Percentiles rank a stretch among this genome's conserved stretches.
Evolutionary conservation across 768 basidiomycete genomes (phyloP).

Genomic region (Scleroderma bovista): DNA sequence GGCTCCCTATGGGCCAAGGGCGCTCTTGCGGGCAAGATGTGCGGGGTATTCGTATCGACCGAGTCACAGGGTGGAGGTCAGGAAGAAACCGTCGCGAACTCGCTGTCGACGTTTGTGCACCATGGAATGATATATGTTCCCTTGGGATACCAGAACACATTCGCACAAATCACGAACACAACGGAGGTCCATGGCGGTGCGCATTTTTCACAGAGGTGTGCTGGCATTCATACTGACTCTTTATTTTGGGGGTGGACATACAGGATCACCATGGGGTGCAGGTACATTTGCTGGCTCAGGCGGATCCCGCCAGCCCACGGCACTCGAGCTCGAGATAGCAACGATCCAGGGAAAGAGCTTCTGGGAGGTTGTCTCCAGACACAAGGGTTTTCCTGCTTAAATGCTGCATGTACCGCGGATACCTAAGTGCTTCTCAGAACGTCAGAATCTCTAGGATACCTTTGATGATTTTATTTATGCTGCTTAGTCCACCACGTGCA

Average conservation of each 20-base stretch:
- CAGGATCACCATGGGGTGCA: conserved; percentile 80
- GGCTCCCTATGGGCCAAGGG: conserved; percentile 41
- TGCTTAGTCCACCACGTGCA: too few relatives aligned
- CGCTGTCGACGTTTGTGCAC: conserved; percentile 46
- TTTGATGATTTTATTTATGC: too few relatives aligned
- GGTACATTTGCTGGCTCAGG: conserved; percentile 55
- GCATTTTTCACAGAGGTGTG: conserved; percentile 7
- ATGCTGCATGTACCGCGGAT: not conserved
- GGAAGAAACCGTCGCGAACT: conserved; percentile 32
- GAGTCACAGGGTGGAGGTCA: conserved; percentile 47
- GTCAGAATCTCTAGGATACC: too few relatives aligned
- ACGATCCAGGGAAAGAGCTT: conserved; percentile 53
- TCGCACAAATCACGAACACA: conserved; percentile 35
- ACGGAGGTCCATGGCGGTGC: conserved; percentile 43
- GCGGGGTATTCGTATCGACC: conserved; percentile 40
- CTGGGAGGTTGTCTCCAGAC: conserved; percentile 42
- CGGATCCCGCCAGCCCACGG: conserved; percentile 55
- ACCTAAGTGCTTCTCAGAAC: not conserved
- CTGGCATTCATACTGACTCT: not conserved
- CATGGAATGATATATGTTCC: conserved; percentile 52
- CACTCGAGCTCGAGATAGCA: conserved; percentile 54
- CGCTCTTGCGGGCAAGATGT: conserved; percentile 44
- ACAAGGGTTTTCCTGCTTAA: conserved; percentile 18
- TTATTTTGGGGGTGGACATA: not conserved
- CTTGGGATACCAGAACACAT: conserved; percentile 43